A percentile compares a stretch with the other conserved stretches of the same genome.
Evolutionary conservation across 352 stramenopile genomes (phyloP).

Genomic region (Sclerospora graminicola): DNA sequence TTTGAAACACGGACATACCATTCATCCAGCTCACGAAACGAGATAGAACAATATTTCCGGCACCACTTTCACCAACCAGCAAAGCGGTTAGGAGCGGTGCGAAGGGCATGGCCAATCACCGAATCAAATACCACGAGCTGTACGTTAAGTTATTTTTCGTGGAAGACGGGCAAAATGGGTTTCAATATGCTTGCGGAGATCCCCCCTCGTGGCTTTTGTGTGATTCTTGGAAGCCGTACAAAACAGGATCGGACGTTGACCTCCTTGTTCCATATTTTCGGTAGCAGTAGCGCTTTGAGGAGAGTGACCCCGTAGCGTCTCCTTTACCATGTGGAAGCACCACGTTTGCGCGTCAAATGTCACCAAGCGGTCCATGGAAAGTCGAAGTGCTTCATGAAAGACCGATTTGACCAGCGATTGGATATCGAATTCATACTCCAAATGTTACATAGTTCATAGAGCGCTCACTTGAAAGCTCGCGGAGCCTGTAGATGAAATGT

Average conservation of each 20-base stretch:
- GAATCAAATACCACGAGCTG: too few relatives aligned
- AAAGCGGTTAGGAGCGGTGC: constrained; percentile 96
- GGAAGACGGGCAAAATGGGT: constrained; percentile 96
- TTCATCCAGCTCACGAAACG: constrained; percentile 99
- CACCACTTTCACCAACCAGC: too few relatives aligned
- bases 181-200: constrained; percentile 95
- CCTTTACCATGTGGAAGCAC: too few relatives aligned
- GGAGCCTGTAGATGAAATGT: constrained; percentile 99
- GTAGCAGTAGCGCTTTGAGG: constrained; percentile 58
- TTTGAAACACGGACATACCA: constrained; percentile 98
- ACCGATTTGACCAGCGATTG: too few relatives aligned
- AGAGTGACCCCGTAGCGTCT: too few relatives aligned
- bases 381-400: too few relatives aligned
- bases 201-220: constrained; percentile 83
- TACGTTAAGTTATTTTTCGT: too few relatives aligned
- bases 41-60: constrained; percentile 98
- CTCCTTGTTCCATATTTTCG: constrained; percentile 57
- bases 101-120: constrained; percentile 97
- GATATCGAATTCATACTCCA: too few relatives aligned
- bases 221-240: constrained; percentile 99
- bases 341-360: too few relatives aligned
- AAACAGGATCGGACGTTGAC: constrained; percentile 93
- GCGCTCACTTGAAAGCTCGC: constrained; percentile 97
- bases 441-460: too few relatives aligned
- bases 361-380: constrained; percentile 99